phyloP scores from a whole-genome alignment of 2,329 filamentous ascomycete species.

The Pseudocercospora vitis region DNA sequence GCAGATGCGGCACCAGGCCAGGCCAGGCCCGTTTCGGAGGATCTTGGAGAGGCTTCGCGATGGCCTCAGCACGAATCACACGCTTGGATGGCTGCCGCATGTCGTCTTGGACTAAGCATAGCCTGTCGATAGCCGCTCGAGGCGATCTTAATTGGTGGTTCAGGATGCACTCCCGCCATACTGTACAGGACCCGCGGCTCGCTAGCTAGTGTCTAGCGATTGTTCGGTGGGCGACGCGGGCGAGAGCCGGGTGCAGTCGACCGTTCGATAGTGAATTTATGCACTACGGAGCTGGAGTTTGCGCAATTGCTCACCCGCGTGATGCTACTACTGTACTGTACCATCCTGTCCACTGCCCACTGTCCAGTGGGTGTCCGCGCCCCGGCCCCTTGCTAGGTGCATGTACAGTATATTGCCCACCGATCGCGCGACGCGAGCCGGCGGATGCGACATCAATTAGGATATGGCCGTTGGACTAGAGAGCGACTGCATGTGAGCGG shows the following conservation, averaged over 20 bases:
- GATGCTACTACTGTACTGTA: not conserved
- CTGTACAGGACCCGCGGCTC: no score
- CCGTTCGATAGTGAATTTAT: no score
- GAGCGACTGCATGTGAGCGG: conserved; percentile 5
- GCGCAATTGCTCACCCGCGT: conserved; percentile 1
- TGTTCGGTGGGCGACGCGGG: not conserved
- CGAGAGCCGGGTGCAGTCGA: no score
- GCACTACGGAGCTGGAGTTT: not conserved
- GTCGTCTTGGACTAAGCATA: not conserved
- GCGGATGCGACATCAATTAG: not conserved
- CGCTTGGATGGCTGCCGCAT: not conserved
- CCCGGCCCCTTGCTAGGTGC: no score
- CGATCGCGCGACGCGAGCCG: not conserved
- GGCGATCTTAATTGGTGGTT: not conserved
- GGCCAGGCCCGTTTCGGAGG: conserved; percentile 1
- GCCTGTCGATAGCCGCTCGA: conserved; percentile 6
- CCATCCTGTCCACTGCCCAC: no score
- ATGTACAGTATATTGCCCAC: not conserved
- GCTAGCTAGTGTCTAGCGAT: not conserved
- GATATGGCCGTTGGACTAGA: conserved; percentile 2
- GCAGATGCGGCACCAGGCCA: conserved; percentile 2
- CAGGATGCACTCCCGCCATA: not conserved
- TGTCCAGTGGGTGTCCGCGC: no score
- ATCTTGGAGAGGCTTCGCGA: conserved; percentile 7
- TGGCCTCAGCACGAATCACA: not conserved